Percentiles rank a stretch among this genome's conserved stretches.
Evolutionary conservation across 2,329 filamentous ascomycete species (phyloP).

Genomic region (Calonectria pauciramosa): DNA sequence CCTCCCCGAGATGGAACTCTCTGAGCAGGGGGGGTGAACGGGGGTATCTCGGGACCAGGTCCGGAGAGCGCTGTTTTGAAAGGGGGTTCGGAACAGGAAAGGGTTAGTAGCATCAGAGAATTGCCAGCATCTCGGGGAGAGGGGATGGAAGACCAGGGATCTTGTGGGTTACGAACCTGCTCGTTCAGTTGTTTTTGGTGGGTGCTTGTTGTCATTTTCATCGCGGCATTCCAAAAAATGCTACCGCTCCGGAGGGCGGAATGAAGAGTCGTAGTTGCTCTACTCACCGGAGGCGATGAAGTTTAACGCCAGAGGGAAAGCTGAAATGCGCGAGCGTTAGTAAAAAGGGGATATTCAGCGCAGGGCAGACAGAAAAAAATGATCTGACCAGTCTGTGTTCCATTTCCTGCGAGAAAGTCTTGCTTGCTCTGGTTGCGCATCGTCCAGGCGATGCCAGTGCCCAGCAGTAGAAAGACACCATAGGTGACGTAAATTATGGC

Average conservation of each 20-base stretch:
- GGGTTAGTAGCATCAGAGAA: constrained; percentile 46
- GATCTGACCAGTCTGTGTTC: constrained; percentile 84
- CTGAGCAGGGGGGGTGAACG: constrained; percentile 37
- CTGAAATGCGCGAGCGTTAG: constrained; percentile 56
- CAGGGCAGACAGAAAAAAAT: neutral
- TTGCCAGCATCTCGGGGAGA: constrained; percentile 36
- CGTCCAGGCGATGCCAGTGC: constrained; percentile 70
- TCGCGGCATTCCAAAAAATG: constrained; percentile 48
- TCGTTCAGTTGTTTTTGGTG: constrained; percentile 40
- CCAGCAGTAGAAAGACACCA: constrained; percentile 78
- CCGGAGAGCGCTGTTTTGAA: constrained; percentile 1
- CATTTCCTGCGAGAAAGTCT: constrained; percentile 81
- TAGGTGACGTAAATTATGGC: constrained; percentile 87
- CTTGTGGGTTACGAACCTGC: constrained; percentile 62
- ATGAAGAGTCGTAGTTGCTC: constrained; percentile 51
- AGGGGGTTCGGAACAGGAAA: neutral
- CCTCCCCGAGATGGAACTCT: constrained; percentile 47
- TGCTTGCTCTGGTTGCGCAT: constrained; percentile 75
- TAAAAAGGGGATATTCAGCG: neutral
- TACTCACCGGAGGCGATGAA: constrained; percentile 95
- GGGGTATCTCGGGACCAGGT: neutral
- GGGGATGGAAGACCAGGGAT: constrained; percentile 52
- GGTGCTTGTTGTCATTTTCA: constrained; percentile 27
- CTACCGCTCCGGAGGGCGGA: constrained; percentile 72
- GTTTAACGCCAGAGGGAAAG: constrained; percentile 85